Percentiles rank a stretch among this genome's conserved stretches.
Conservation (phyloP, 2,329 filamentous ascomycete species). For the Dactylellina parvicollis region DNA sequence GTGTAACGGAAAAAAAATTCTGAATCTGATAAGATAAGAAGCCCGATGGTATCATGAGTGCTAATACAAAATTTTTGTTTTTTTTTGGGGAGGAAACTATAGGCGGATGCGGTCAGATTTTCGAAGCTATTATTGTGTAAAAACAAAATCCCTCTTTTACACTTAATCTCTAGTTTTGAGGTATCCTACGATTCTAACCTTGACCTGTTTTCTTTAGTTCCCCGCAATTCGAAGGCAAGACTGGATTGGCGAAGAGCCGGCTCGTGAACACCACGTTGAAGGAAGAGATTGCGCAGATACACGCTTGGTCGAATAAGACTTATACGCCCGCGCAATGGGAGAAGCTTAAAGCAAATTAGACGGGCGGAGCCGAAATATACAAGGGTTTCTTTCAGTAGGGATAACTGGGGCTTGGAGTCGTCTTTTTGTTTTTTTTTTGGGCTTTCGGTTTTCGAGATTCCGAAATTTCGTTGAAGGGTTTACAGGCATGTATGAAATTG, state of each 20-base stretch:
- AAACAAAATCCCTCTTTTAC: too few relatives aligned
- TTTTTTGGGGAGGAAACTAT: neutral
- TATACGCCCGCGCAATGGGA: conserved; percentile 91
- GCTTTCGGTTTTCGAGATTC: neutral
- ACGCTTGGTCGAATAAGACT: conserved; percentile 95
- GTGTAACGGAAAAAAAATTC: conserved; percentile 1
- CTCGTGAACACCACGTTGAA: conserved; percentile 85
- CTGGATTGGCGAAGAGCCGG: conserved; percentile 82
- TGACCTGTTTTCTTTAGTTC: conserved; percentile 63
- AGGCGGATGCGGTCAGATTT: conserved; percentile 59
- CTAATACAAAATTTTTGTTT: conserved; percentile 2
- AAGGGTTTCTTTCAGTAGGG: too few relatives aligned
- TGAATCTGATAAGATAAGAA: conserved; percentile 35
- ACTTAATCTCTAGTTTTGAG: too few relatives aligned
- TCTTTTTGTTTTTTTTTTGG: neutral
- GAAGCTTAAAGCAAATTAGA: conserved; percentile 67
- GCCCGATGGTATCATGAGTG: neutral
- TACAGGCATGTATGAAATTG: too few relatives aligned
- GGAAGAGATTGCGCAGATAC: conserved; percentile 87
- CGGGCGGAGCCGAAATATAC: conserved; percentile 16
- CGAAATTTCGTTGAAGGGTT: too few relatives aligned
- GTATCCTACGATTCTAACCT: too few relatives aligned
- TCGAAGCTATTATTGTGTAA: conserved; percentile 58
- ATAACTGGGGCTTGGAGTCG: too few relatives aligned
- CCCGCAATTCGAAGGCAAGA: conserved; percentile 75